Conservation (phyloP, 2,329 filamentous ascomycete species). For the Sodiomyces alkalinus region DNA sequence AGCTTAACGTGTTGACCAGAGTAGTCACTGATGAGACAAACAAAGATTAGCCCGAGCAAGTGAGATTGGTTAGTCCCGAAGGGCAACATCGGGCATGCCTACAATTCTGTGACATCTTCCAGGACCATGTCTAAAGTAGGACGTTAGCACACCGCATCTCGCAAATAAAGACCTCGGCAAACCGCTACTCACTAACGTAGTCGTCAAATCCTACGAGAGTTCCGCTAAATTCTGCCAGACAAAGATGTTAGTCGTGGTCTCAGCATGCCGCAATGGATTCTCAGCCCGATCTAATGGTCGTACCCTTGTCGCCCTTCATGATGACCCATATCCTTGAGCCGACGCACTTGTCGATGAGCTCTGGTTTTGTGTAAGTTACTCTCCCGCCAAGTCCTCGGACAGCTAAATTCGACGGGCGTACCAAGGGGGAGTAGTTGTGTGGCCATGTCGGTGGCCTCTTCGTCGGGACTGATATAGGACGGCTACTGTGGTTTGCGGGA, state of each 20-base stretch:
- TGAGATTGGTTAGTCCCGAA: too few relatives aligned
- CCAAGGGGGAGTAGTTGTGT: constrained; percentile 61
- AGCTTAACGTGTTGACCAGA: constrained; percentile 76
- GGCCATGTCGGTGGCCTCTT: constrained; percentile 52
- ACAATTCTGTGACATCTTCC: constrained; percentile 96
- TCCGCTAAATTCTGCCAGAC: constrained; percentile 72
- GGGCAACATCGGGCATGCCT: too few relatives aligned
- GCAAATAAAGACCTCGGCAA: too few relatives aligned
- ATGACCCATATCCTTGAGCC: constrained; percentile 96
- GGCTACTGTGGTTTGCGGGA: too few relatives aligned
- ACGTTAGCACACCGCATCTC: too few relatives aligned
- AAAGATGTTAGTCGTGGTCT: constrained; percentile 2
- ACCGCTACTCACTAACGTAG: constrained; percentile 80
- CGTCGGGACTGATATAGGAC: too few relatives aligned
- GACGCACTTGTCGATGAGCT: constrained; percentile 98
- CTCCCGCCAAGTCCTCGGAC: too few relatives aligned
- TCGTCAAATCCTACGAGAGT: constrained; percentile 94
- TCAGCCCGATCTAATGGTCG: too few relatives aligned
- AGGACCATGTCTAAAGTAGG: constrained; percentile 99
- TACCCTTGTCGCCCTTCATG: constrained; percentile 99
- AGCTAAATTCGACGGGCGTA: constrained; percentile 22
- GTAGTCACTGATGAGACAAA: constrained; percentile 55
- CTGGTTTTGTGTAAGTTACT: constrained; percentile 26
- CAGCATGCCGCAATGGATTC: background rate
- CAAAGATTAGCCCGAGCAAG: background rate